Conservation (phyloP, 257 asterid species). For the Ballota nigra region DNA sequence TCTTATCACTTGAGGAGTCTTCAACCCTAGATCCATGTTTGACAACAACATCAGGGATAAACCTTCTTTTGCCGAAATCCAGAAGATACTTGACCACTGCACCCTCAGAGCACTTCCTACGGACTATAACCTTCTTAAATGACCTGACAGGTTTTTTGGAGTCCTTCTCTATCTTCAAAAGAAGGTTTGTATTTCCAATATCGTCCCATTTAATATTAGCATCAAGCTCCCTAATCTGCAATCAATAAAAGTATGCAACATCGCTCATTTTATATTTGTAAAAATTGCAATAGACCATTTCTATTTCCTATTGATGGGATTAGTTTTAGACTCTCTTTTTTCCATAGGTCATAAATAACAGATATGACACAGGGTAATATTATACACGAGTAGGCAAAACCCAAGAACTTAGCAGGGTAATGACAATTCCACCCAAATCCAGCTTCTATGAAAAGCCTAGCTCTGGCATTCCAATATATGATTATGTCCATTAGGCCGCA, state of each 20-base stretch:
- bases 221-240: conserved; percentile 89
- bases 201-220: conserved; percentile 84
- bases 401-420: conserved; percentile 9
- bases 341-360: not conserved
- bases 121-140: conserved; percentile 73
- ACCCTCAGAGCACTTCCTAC: conserved; percentile 74
- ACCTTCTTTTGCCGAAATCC: conserved; percentile 93
- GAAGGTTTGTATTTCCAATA: conserved; percentile 52
- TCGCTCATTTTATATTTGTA: conserved; percentile 15
- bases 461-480: not conserved
- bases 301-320: not conserved
- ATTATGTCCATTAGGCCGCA: conserved; percentile 2
- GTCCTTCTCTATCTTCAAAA: conserved; percentile 53
- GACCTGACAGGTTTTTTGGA: conserved; percentile 59
- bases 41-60: conserved; percentile 79
- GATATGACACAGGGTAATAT: not conserved
- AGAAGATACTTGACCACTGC: conserved; percentile 64
- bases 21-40: conserved; percentile 64
- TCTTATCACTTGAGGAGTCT: conserved; percentile 61
- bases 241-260: conserved; percentile 22
- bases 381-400: not conserved
- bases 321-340: not conserved
- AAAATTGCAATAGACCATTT: conserved; percentile 14
- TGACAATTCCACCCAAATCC: not conserved
- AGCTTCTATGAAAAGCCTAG: conserved; percentile 7